Base-by-base conservation (phyloP, 441 rosid species). In the Populus tomentosa region DNA sequence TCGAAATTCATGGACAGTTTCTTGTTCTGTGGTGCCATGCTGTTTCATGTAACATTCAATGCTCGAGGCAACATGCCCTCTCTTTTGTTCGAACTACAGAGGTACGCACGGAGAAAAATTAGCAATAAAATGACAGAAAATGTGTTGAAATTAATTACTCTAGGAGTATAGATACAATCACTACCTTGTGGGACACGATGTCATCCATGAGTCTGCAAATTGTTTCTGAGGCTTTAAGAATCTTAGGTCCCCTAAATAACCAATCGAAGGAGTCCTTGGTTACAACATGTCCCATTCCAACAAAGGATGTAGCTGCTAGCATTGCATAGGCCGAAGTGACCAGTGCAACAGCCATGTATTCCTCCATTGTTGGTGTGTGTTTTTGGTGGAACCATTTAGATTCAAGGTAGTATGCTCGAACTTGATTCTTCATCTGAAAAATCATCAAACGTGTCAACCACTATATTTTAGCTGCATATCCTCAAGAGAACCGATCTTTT, bases 161-260 rank as follows among this genome's bases (percentile, higher is more conserved):
- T 35, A 23, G 2, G 10, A 56, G 11, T 3, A 35, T 7, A 3
- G 24, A 10, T 26, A 26, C 3, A 10, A 7, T 36, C 3, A 11
- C 10, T 78, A 85, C 90, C 85, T 80, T 63, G 30, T 78, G 85
- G 11, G 83, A 70, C 4, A 71, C 87, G n/a, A 85, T 75, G 28
- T 86, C 86, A 56, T 82, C 81, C 84, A 74, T 73, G 69, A 82
- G 78, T 67, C 91, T 78, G 61, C 72, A 0, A 18, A 84, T 69
- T 0, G 38, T 35, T 5, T 78, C 14, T 3, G 84, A 67, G 33
- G 88, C 84, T 42, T 6, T 70, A 32, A 88, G 18, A 1, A 86
- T 82, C 76, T 82, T 85, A 0, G 85, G 87, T n/a, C 63, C 33
- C 50, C 16, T 74, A 2, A 67, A 10, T 3, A 79, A n/a, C 90